Percentiles rank a stretch among this genome's conserved stretches.
Conservation (phyloP, 768 basidiomycete genomes). For the Tubosaeta sp. region DNA sequence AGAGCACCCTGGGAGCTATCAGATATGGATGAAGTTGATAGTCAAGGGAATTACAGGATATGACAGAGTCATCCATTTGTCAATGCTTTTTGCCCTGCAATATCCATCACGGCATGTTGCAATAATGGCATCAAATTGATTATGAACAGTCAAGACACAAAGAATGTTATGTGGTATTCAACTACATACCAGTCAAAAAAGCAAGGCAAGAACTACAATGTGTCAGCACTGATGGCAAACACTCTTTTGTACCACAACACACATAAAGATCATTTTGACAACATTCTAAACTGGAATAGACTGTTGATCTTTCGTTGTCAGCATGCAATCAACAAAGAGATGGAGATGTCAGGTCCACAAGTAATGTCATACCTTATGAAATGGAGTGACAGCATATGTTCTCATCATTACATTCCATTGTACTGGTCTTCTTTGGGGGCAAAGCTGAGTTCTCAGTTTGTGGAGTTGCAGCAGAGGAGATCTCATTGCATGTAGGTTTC, state of each 20-base stretch:
- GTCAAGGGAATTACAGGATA: no score
- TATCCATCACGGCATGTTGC: neutral
- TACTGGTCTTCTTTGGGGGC: neutral
- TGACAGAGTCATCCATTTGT: neutral
- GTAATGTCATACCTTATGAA: neutral
- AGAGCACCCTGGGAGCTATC: neutral
- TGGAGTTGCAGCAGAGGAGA: neutral
- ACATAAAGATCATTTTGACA: neutral
- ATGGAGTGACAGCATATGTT: neutral
- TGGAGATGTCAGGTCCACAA: neutral
- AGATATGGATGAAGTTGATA: neutral
- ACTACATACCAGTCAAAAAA: neutral
- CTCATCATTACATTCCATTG: neutral
- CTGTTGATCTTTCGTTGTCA: neutral
- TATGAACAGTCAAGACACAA: neutral
- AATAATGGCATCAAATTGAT: neutral
- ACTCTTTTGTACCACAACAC: neutral
- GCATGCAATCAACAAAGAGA: neutral
- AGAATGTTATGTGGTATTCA: neutral
- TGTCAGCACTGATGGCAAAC: neutral
- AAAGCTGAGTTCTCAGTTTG: neutral
- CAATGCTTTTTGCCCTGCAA: neutral
- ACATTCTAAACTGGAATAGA: neutral
- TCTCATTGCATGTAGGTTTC: no score
- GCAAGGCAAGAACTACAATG: neutral